These are phyloP conservation scores for Lavandula angustifolia DNA, from an alignment of 257 asterid genomes.

Conservation along the genomic window DNA sequence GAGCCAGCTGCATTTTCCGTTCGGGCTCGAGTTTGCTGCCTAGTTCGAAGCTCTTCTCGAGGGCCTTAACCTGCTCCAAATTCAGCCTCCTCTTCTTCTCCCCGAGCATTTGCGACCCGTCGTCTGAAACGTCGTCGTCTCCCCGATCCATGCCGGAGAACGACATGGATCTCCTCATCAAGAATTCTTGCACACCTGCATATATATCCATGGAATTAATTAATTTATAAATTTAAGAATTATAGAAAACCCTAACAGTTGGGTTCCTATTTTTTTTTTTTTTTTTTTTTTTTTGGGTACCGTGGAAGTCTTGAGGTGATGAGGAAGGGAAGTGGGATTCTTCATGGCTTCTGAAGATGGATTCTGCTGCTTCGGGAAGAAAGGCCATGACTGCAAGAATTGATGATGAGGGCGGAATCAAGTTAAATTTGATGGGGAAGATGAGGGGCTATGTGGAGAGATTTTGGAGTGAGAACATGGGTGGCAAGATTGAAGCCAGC, in stretches of 20 bases:
- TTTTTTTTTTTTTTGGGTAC: constrained; percentile 35
- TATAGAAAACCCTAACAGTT: too few species aligned
- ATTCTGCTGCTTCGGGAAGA: constrained; percentile 43
- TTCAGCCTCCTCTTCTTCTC: constrained; percentile 82
- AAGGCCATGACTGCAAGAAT: constrained; percentile 42
- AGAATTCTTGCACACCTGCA: constrained; percentile 49
- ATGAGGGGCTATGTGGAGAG: constrained; percentile 28
- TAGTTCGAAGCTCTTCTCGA: constrained; percentile 83
- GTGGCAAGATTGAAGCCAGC: constrained; percentile 82
- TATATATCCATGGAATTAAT: not conserved
- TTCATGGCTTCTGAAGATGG: constrained; percentile 55
- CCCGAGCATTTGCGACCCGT: constrained; percentile 64
- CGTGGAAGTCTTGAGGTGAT: constrained; percentile 57
- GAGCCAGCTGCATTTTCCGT: constrained; percentile 75
- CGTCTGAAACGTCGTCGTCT: constrained; percentile 72
- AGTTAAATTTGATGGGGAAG: constrained; percentile 27
- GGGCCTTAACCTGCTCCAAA: constrained; percentile 79
- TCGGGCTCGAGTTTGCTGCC: constrained; percentile 84
- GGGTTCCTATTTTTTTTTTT: too few species aligned
- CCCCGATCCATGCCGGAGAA: constrained; percentile 66
- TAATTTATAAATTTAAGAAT: not conserved
- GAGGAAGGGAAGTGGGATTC: constrained; percentile 41
- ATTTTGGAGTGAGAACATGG: constrained; percentile 51
- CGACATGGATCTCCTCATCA: constrained; percentile 80
- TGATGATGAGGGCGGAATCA: not conserved